Evolutionary conservation across 179 eudicot species (phyloP).

Genomic region (Heliamphora pulchella): DNA sequence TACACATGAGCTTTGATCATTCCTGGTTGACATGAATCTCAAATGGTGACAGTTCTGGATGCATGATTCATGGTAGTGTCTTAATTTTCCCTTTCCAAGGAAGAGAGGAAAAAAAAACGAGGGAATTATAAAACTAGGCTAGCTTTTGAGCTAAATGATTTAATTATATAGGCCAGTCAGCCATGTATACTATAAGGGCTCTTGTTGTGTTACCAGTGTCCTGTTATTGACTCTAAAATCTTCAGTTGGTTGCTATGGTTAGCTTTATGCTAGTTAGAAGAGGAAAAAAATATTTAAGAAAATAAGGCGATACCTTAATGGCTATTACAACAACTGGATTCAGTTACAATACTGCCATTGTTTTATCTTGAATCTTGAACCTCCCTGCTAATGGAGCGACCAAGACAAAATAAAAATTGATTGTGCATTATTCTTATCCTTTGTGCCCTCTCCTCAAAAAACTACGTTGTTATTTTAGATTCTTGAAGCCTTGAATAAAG

Average conservation of each 20-base stretch:
- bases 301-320: not conserved
- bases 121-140: not conserved
- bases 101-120: not conserved
- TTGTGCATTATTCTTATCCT: not conserved
- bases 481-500: constrained; percentile 94
- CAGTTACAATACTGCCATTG: not conserved
- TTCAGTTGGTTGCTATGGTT: not conserved
- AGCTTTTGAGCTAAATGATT: not conserved
- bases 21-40: not conserved
- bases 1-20: not conserved
- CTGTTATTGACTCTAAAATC: not conserved
- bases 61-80: not conserved
- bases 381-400: not conserved
- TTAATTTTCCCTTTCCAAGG: not conserved
- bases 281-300: not conserved
- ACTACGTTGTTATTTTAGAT: constrained; percentile 46
- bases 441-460: not conserved
- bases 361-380: not conserved
- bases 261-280: not conserved
- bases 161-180: not conserved
- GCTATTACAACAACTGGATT: not conserved
- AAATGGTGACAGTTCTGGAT: not conserved
- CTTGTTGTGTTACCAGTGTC: not conserved
- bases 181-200: not conserved
- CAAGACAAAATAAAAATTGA: not conserved